Percentiles rank a stretch among this genome's conserved stretches.
phyloP scores from a whole-genome alignment of 352 stramenopile species.

The Thalassiosira sp. region DNA sequence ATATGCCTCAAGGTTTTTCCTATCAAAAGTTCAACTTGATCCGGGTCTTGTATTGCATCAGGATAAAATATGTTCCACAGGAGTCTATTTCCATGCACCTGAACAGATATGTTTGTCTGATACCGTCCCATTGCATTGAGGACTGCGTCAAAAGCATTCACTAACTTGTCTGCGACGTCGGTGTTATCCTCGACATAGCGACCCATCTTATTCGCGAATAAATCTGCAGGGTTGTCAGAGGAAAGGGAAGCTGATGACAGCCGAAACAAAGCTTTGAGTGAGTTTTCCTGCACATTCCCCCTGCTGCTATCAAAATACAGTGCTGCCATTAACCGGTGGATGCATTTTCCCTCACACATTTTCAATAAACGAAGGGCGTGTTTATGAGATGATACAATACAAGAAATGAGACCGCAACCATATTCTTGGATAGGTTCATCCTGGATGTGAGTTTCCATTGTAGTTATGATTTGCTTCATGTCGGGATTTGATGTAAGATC shows the following conservation, averaged over 20 bases:
- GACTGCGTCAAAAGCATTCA: conserved; percentile 23
- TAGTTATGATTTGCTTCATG: conserved; percentile 27
- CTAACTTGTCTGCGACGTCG: conserved; percentile 2
- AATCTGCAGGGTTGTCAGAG: conserved; percentile 2
- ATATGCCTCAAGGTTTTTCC: conserved; percentile 21
- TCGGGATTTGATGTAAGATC: conserved; percentile 35
- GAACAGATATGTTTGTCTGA: conserved; percentile 13
- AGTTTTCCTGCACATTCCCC: conserved; percentile 21
- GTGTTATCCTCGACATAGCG: neutral
- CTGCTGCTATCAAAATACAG: conserved; percentile 9
- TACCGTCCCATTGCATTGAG: conserved; percentile 25
- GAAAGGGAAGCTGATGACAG: conserved; percentile 36
- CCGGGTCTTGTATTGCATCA: conserved; percentile 9
- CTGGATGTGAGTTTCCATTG: conserved; percentile 35
- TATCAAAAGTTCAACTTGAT: conserved; percentile 10
- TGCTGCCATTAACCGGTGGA: conserved; percentile 30
- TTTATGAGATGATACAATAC: conserved; percentile 21
- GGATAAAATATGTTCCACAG: conserved; percentile 32
- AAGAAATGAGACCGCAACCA: conserved; percentile 38
- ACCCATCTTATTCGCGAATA: conserved; percentile 33
- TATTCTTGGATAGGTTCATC: conserved; percentile 40
- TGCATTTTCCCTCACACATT: conserved; percentile 23
- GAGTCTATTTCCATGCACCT: conserved; percentile 31
- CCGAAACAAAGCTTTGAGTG: conserved; percentile 35
- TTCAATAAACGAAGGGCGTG: conserved; percentile 23